Evolutionary conservation across 768 basidiomycete genomes (phyloP), one percentile per base, ranked within the genome.

Genomic region (Macrolepiota dolichaula): DNA sequence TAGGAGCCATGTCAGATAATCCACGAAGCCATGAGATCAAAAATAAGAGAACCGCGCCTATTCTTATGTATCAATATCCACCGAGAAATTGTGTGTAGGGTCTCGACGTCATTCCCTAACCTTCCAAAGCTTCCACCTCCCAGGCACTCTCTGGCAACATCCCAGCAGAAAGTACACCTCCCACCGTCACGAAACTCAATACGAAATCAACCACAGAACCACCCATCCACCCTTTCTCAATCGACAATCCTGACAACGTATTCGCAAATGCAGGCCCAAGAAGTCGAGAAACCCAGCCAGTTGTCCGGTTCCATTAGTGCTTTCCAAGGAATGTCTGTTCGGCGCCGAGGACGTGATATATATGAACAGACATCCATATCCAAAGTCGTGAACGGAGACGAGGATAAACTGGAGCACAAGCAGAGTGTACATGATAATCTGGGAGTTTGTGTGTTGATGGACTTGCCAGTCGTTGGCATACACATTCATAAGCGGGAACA

Each of bases 241-340:
- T 75, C 10, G 84, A 85, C 52, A 78, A 66, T 0, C 85, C 80
- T 61, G 82, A 86, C 10, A 86, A 62, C 0, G 84, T 85, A 0
- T 85, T 83, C 3, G 80, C 71, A 53, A 80, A 64, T 4, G 76
- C 77, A 2, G 85, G 84, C 0, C 83, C 85, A 15, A 86, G 69
- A 2, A 83, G 83, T 25, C 84, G 74, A 4, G 81, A 74, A 17
- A 79, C 68, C 1, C 81, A 0, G 78, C 71, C 15, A 79, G 85
- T 65, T 86, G 85, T 2, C 79, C 75, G 19, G 86, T 71, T 1
- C 86, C 86, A 61, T 87, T 85, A 1, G 80, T 82, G 5, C 84
- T 80, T 6, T 85, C 85, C 3, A 87, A 74, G 0, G 83, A 81
- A n/a, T 73, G 73, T 57, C 77, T 79, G 59, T 79, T 81, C 0